phyloP scores from a whole-genome alignment of 2,329 filamentous ascomycete species.

The Diaporthe aspalathi region DNA sequence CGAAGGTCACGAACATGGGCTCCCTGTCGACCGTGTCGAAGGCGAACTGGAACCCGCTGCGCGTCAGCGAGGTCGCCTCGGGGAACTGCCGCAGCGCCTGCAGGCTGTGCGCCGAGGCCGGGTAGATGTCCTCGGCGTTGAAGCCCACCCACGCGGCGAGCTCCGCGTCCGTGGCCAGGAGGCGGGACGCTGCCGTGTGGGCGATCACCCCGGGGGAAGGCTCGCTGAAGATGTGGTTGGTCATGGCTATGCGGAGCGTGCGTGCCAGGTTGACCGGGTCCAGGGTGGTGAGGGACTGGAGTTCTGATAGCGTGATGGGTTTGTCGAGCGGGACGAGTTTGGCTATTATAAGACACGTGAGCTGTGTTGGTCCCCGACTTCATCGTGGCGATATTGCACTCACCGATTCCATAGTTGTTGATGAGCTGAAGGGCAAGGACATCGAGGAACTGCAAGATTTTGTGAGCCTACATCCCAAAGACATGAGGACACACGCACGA shows the following conservation, averaged over 20 bases:
- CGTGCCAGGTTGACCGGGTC: slow-evolving; percentile 63
- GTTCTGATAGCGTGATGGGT: slow-evolving; percentile 58
- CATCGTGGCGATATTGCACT: slow-evolving; percentile 39
- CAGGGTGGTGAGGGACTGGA: slow-evolving; percentile 58
- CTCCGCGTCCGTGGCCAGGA: slow-evolving; percentile 59
- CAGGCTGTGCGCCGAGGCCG: slow-evolving; percentile 59
- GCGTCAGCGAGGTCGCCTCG: slow-evolving; percentile 59
- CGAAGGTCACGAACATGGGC: slow-evolving; percentile 65
- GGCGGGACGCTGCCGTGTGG: slow-evolving; percentile 65
- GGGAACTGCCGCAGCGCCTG: slow-evolving; percentile 58
- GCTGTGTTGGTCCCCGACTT: neutral
- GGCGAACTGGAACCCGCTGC: slow-evolving; percentile 63
- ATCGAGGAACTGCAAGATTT: slow-evolving; percentile 57
- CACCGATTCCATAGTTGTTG: slow-evolving; percentile 63
- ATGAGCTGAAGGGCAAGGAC: slow-evolving; percentile 62
- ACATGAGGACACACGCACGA: neutral
- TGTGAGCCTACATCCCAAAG: neutral
- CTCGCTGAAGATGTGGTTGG: slow-evolving; percentile 66
- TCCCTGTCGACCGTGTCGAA: slow-evolving; percentile 62
- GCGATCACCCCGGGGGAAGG: slow-evolving; percentile 60
- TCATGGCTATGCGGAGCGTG: slow-evolving; percentile 67
- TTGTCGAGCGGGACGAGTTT: slow-evolving; percentile 61
- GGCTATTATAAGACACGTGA: slow-evolving; percentile 48
- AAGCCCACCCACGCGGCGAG: slow-evolving; percentile 67
- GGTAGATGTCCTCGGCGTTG: slow-evolving; percentile 65